phyloP scores from a whole-genome alignment of 2,329 filamentous ascomycete species.

The Talaromyces amestolkiae region DNA sequence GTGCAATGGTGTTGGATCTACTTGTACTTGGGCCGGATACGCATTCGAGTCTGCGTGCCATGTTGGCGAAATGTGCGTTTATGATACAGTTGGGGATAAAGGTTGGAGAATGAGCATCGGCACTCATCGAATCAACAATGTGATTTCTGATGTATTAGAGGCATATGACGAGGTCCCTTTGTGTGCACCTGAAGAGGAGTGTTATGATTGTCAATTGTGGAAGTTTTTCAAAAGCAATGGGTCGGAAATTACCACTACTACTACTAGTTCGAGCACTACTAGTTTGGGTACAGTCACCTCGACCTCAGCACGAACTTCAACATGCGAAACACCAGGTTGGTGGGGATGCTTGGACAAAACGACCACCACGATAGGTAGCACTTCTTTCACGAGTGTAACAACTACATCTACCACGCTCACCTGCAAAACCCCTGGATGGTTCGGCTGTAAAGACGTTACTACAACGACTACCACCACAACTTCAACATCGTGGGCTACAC shows the following conservation, averaged over 20 bases:
- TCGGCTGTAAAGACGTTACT: slow-evolving; percentile 39
- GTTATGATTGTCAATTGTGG: slow-evolving; percentile 88
- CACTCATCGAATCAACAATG: slow-evolving; percentile 83
- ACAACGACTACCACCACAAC: slow-evolving; percentile 30
- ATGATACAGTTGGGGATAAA: slow-evolving; percentile 86
- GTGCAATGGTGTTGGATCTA: slow-evolving; percentile 85
- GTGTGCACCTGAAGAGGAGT: slow-evolving; percentile 73
- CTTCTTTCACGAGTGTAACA: slow-evolving; percentile 34
- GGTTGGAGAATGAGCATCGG: slow-evolving; percentile 89
- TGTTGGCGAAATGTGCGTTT: slow-evolving; percentile 80
- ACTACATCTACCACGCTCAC: slow-evolving; percentile 30
- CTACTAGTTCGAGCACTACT: slow-evolving; percentile 50
- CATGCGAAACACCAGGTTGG: slow-evolving; percentile 90
- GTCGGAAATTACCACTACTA: slow-evolving; percentile 64
- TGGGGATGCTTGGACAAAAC: slow-evolving; percentile 64
- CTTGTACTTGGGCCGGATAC: slow-evolving; percentile 88
- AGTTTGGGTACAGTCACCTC: slow-evolving; percentile 53
- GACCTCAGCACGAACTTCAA: slow-evolving; percentile 68
- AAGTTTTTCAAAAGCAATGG: slow-evolving; percentile 93
- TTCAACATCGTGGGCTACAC: not conserved
- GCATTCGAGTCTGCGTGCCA: slow-evolving; percentile 90
- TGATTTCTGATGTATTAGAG: slow-evolving; percentile 83
- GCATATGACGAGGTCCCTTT: slow-evolving; percentile 77
- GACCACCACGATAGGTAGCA: slow-evolving; percentile 34
- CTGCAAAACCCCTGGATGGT: slow-evolving; percentile 45